A percentile compares a stretch with the other conserved stretches of the same genome.
Conservation (phyloP, 345 rosid species). For the Rhodomyrtus tomentosa region DNA sequence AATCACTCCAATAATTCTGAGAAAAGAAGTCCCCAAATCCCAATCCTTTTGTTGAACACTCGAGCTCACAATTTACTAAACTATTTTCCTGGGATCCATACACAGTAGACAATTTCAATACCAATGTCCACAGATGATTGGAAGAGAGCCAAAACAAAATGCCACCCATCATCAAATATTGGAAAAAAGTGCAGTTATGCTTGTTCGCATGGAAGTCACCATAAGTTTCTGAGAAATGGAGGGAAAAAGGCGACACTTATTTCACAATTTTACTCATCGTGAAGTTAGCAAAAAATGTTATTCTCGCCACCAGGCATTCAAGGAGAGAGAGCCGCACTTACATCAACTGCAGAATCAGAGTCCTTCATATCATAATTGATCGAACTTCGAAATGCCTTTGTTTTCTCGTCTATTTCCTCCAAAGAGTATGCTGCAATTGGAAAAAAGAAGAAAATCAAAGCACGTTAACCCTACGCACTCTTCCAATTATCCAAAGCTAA, state of each 20-base stretch:
- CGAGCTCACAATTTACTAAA: neutral
- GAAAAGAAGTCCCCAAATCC: neutral
- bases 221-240: neutral
- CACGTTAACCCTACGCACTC: neutral
- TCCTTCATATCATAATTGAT: slow-evolving; percentile 15
- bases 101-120: neutral
- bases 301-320: neutral
- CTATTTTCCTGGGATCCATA: neutral
- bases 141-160: neutral
- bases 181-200: neutral
- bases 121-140: neutral
- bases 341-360: slow-evolving; percentile 43
- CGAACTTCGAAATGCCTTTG: slow-evolving; percentile 53
- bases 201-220: neutral
- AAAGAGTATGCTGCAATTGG: slow-evolving; percentile 47
- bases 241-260: neutral
- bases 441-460: neutral
- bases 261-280: neutral
- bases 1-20: neutral
- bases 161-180: neutral
- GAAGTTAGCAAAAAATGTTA: neutral
- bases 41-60: neutral
- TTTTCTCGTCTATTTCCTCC: slow-evolving; percentile 63
- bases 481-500: neutral
- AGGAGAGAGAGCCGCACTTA: slow-evolving; percentile 11